These are phyloP conservation scores for Suillus luteus DNA, from an alignment of 768 basidiomycete genomes.

Conservation along the genomic window DNA sequence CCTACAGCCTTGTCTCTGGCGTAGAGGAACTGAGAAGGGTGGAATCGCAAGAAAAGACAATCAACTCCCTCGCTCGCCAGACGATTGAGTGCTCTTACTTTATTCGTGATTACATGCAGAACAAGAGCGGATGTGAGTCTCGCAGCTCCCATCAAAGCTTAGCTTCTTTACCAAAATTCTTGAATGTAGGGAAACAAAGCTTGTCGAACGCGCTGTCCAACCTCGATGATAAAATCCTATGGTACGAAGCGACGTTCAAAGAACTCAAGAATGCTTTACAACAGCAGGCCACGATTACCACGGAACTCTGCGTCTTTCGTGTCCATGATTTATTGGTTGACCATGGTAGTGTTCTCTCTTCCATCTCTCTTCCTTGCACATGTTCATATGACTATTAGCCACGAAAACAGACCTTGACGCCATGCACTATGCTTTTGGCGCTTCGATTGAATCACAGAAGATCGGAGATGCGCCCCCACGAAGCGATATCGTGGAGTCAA, in stretches of 20 bases:
- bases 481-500: conserved; percentile 18
- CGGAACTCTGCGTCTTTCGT: conserved; percentile 1
- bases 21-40: conserved; percentile 11
- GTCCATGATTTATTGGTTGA: conserved; percentile 5
- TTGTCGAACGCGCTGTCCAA: conserved; percentile 1
- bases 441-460: conserved; percentile 23
- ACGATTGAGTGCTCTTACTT: conserved; percentile 34
- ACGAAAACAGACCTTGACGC: conserved; percentile 18
- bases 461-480: conserved; percentile 17
- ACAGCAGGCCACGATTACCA: conserved; percentile 2
- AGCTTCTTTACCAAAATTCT: neutral
- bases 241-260: conserved; percentile 9
- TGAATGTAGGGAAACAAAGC: conserved; percentile 1
- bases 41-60: conserved; percentile 12
- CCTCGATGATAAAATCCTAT: conserved; percentile 6
- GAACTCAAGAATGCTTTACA: conserved; percentile 9
- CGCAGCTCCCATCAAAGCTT: neutral
- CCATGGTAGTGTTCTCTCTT: neutral
- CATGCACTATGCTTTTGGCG: conserved; percentile 24
- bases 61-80: conserved; percentile 22
- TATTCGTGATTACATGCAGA: conserved; percentile 28
- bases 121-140: conserved; percentile 24
- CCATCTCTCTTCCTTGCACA: neutral
- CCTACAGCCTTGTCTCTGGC: conserved; percentile 14
- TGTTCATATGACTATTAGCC: conserved; percentile 6